These are phyloP conservation scores for Vitis cinerea DNA, from an alignment of 164 flowering plant genomes.

Conservation along the genomic window DNA sequence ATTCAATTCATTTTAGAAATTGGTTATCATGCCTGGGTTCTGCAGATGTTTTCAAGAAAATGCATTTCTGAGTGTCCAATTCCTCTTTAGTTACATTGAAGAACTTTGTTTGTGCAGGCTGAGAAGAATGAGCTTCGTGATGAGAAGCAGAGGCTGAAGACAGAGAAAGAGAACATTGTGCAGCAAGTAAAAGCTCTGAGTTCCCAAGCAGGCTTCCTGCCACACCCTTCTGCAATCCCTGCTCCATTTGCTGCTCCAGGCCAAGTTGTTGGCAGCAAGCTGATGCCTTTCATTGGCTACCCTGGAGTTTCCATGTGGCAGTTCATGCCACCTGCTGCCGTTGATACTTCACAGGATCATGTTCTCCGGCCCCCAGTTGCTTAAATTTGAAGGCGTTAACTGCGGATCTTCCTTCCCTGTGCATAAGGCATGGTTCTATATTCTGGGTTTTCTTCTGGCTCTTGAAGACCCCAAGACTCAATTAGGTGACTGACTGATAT, in stretches of 20 bases:
- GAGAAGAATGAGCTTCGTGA: slow-evolving; percentile 74
- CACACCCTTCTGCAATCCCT: slow-evolving; percentile 40
- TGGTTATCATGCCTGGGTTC: background rate
- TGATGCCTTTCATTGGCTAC: slow-evolving; percentile 44
- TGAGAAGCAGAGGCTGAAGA: slow-evolving; percentile 59
- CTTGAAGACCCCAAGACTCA: no score
- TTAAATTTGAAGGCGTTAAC: slow-evolving; percentile 14
- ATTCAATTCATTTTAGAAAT: no score
- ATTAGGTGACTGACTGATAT: no score
- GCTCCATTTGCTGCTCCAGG: slow-evolving; percentile 46
- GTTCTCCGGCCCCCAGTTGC: slow-evolving; percentile 71
- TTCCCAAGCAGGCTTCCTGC: slow-evolving; percentile 42
- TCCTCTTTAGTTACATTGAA: background rate
- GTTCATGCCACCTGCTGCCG: slow-evolving; percentile 60
- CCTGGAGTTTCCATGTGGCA: slow-evolving; percentile 78
- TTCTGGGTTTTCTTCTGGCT: no score
- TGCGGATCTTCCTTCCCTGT: background rate
- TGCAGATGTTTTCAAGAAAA: background rate
- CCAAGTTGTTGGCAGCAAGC: slow-evolving; percentile 46
- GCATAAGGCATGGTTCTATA: background rate
- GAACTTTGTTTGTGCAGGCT: slow-evolving; percentile 26
- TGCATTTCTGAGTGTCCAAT: background rate
- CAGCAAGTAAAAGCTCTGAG: slow-evolving; percentile 42
- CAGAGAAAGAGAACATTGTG: slow-evolving; percentile 57
- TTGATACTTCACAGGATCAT: slow-evolving; percentile 72